Conservation (phyloP, 177 flowering plant species). For the Vitis hybrid region DNA sequence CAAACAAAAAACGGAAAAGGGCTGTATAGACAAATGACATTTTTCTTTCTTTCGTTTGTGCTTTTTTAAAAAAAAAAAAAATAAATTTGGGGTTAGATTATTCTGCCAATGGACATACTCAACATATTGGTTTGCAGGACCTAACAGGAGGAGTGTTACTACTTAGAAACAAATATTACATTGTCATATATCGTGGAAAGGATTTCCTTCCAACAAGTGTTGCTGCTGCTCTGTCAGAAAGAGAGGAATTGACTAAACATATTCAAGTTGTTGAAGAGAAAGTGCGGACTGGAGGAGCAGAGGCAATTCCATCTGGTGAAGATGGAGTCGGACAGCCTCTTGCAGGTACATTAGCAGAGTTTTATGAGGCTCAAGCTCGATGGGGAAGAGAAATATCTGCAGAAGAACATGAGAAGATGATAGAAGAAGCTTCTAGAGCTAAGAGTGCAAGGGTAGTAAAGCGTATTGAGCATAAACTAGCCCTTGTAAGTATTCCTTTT, state of each 20-base stretch:
- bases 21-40: no score
- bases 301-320: conserved; percentile 24
- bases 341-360: conserved; percentile 93
- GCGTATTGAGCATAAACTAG: conserved; percentile 72
- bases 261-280: conserved; percentile 89
- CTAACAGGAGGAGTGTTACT: conserved; percentile 90
- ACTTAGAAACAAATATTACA: conserved; percentile 90
- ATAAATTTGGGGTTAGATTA: no score
- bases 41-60: no score
- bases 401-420: conserved; percentile 72
- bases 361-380: conserved; percentile 87
- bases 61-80: no score
- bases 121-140: conserved; percentile 41
- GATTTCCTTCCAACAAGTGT: conserved; percentile 90
- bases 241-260: conserved; percentile 73
- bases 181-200: conserved; percentile 90
- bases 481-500: conserved; percentile 55
- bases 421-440: conserved; percentile 72
- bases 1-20: no score
- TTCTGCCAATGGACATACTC: neutral
- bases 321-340: conserved; percentile 41
- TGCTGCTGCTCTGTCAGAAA: conserved; percentile 75
- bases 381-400: conserved; percentile 86
- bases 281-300: conserved; percentile 43
- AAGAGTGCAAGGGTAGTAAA: conserved; percentile 57